phyloP scores from a whole-genome alignment of 2,329 filamentous ascomycete genomes.

The Sporothrix sp. region DNA sequence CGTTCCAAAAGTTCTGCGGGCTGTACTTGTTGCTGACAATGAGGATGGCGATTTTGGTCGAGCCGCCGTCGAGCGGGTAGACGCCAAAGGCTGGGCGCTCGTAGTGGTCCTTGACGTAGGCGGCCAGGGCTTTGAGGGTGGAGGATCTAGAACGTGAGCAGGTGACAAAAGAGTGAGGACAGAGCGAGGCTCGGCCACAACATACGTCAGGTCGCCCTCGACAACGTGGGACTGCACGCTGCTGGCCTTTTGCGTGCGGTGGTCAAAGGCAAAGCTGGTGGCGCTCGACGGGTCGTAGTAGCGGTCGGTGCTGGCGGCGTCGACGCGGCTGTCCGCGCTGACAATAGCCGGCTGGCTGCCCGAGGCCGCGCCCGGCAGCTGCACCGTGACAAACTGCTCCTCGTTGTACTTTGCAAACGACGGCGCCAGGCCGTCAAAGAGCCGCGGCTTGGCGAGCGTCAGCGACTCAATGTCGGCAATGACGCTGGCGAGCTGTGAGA shows the following conservation, averaged over 20 bases:
- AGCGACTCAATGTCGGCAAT: slow-evolving; percentile 82
- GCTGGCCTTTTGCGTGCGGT: slow-evolving; percentile 74
- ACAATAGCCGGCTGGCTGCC: slow-evolving; percentile 75
- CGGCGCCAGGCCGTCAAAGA: slow-evolving; percentile 64
- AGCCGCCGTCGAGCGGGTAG: slow-evolving; percentile 69
- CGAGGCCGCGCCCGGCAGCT: slow-evolving; percentile 70
- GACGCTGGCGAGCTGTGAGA: slow-evolving; percentile 13
- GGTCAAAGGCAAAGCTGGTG: slow-evolving; percentile 82
- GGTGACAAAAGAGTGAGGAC: neutral
- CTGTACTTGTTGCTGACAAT: slow-evolving; percentile 96
- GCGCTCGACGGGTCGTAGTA: slow-evolving; percentile 89
- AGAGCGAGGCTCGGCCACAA: slow-evolving; percentile 22
- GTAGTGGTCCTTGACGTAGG: slow-evolving; percentile 83
- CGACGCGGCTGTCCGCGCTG: slow-evolving; percentile 61
- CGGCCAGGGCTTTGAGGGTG: slow-evolving; percentile 63
- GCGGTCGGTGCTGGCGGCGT: slow-evolving; percentile 60
- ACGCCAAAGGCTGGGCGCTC: slow-evolving; percentile 70
- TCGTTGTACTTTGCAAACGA: slow-evolving; percentile 95
- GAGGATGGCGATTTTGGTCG: slow-evolving; percentile 64
- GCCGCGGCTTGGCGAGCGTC: slow-evolving; percentile 56
- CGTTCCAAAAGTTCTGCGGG: slow-evolving; percentile 98
- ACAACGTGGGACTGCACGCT: slow-evolving; percentile 67
- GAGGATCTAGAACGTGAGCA: slow-evolving; percentile 40
- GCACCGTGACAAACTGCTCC: slow-evolving; percentile 79
- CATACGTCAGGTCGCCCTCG: slow-evolving; percentile 73